These are phyloP conservation scores for Plasmodium yoelii DNA, from an alignment of 169 alveolate genomes.

Conservation along the genomic window DNA sequence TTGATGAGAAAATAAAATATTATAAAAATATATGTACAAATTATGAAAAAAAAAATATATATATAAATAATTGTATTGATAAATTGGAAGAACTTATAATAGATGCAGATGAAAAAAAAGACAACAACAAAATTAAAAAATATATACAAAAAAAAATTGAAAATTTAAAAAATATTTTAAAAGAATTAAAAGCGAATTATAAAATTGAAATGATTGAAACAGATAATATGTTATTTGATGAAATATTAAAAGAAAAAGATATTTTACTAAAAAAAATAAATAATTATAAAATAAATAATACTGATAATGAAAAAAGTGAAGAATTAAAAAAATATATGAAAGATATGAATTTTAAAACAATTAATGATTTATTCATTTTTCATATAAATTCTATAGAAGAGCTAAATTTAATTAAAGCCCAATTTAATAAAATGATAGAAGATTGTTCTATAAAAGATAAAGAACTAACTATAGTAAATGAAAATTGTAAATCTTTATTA, in stretches of 20 bases:
- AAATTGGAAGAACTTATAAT: slow-evolving; percentile 7
- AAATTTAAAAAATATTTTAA: slow-evolving; percentile 9
- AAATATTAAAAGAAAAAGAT: slow-evolving; percentile 39
- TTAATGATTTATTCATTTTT: slow-evolving; percentile 32
- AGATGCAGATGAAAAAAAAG: background rate
- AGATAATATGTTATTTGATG: slow-evolving; percentile 9
- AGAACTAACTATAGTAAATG: slow-evolving; percentile 12
- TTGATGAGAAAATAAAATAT: slow-evolving; percentile 26
- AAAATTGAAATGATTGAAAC: background rate
- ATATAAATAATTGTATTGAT: slow-evolving; percentile 4
- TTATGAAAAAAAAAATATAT: background rate
- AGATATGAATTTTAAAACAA: slow-evolving; percentile 23
- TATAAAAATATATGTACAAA: slow-evolving; percentile 22
- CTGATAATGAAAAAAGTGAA: slow-evolving; percentile 37
- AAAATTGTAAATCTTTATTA: slow-evolving; percentile 45
- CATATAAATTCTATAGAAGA: slow-evolving; percentile 23
- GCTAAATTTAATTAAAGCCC: slow-evolving; percentile 5
- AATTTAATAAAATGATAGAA: slow-evolving; percentile 9
- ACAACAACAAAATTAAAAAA: background rate
- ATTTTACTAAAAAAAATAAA: slow-evolving; percentile 3
- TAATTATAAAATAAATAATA: background rate
- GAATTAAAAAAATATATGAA: slow-evolving; percentile 34
- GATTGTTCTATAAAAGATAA: slow-evolving; percentile 13
- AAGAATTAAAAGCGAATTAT: slow-evolving; percentile 25
- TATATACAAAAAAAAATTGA: slow-evolving; percentile 1